phyloP scores from a whole-genome alignment of 2,329 filamentous ascomycete species.

The Fusarium keratoplasticum region DNA sequence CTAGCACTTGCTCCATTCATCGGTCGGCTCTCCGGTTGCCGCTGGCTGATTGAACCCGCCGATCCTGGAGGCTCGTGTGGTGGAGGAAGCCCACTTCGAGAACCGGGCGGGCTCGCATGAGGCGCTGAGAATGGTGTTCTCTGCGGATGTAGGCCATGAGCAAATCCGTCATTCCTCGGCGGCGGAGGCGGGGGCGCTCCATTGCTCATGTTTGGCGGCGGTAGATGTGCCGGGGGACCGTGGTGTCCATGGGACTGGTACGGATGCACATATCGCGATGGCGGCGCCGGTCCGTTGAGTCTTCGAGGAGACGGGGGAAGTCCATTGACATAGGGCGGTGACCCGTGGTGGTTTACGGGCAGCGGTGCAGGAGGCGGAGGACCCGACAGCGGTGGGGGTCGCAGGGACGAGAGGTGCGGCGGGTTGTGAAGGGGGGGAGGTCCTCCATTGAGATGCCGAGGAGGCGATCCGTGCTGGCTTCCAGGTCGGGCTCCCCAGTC shows the following conservation, averaged over 20 bases:
- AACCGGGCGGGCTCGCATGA: constrained; percentile 59
- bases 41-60: constrained; percentile 30
- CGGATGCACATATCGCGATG: constrained; percentile 55
- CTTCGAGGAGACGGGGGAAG: constrained; percentile 63
- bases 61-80: constrained; percentile 43
- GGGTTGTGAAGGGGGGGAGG: constrained; percentile 49
- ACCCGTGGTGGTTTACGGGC: constrained; percentile 53
- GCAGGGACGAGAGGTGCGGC: constrained; percentile 57
- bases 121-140: constrained; percentile 56
- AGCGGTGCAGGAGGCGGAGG: constrained; percentile 56
- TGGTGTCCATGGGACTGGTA: constrained; percentile 47
- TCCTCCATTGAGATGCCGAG: constrained; percentile 64
- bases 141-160: constrained; percentile 57
- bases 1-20: constrained; percentile 80
- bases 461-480: constrained; percentile 61
- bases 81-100: constrained; percentile 53
- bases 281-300: constrained; percentile 55
- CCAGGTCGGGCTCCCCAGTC: constrained; percentile 64
- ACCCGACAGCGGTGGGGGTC: constrained; percentile 60
- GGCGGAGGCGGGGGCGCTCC: constrained; percentile 45
- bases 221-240: constrained; percentile 38
- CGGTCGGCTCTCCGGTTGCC: constrained; percentile 57
- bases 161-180: constrained; percentile 49
- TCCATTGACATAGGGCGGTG: constrained; percentile 55
- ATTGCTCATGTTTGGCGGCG: constrained; percentile 49